These are phyloP conservation scores for Beta macrorhiza DNA, from an alignment of 179 eudicot species.

Conservation along the genomic window DNA sequence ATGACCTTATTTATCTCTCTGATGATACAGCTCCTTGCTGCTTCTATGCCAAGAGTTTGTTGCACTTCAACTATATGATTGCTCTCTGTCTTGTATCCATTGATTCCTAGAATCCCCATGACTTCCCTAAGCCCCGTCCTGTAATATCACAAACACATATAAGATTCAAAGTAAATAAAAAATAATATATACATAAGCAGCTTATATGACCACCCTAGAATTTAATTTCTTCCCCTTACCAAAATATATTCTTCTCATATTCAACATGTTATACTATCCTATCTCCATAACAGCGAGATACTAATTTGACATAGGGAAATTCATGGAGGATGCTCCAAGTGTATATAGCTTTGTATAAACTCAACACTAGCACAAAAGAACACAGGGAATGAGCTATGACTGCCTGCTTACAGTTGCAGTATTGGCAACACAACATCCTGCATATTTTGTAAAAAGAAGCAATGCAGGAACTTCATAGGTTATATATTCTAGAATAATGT, in stretches of 20 bases:
- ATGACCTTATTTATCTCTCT: constrained; percentile 69
- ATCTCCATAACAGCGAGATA: background rate
- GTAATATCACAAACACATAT: constrained; percentile 20
- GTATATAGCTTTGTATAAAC: background rate
- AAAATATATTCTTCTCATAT: no score
- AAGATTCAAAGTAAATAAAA: background rate
- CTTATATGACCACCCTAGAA: background rate
- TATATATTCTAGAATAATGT: background rate
- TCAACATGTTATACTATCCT: background rate
- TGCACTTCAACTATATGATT: constrained; percentile 78
- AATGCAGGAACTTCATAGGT: background rate
- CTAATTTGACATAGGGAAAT: background rate
- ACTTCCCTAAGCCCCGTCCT: constrained; percentile 77
- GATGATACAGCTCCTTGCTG: constrained; percentile 70
- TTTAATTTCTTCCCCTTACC: no score
- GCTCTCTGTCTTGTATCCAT: constrained; percentile 60
- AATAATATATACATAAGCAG: background rate
- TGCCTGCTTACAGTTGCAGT: background rate
- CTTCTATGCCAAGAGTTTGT: constrained; percentile 83
- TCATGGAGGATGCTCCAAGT: background rate
- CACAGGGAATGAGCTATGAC: background rate
- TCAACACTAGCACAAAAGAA: background rate
- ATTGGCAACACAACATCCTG: background rate
- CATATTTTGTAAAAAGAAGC: background rate
- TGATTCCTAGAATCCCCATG: constrained; percentile 75